phyloP scores from a whole-genome alignment of 768 basidiomycete species.

The Kwoniella mangroviensis region DNA sequence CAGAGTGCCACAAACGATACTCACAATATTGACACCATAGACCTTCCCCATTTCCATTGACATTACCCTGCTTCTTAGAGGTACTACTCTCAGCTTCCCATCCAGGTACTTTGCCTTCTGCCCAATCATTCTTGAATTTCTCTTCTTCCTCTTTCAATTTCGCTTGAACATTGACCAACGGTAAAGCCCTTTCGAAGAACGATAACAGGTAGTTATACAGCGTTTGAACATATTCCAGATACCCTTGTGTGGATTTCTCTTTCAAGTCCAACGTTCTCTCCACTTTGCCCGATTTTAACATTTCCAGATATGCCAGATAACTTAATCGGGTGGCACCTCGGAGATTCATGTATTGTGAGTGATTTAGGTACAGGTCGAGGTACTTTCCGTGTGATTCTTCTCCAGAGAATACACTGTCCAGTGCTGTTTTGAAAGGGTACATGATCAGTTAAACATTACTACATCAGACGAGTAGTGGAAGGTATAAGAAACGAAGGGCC shows the following conservation, averaged over 20 bases:
- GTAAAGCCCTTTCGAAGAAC: conserved; percentile 82
- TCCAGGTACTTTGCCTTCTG: conserved; percentile 70
- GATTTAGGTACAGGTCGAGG: conserved; percentile 86
- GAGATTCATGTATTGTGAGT: conserved; percentile 86
- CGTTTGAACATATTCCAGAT: conserved; percentile 75
- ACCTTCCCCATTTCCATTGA: conserved; percentile 61
- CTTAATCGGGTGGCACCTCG: conserved; percentile 74
- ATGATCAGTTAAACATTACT: background rate
- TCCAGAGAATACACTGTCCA: conserved; percentile 78
- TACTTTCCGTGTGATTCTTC: conserved; percentile 96
- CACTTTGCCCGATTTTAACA: conserved; percentile 71
- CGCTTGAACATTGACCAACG: conserved; percentile 74
- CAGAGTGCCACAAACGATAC: conserved; percentile 52
- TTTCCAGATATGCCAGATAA: conserved; percentile 91
- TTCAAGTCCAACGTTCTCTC: conserved; percentile 55
- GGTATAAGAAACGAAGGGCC: too few relatives aligned
- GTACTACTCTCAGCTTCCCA: conserved; percentile 67
- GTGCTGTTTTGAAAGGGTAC: conserved; percentile 32
- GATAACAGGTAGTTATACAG: conserved; percentile 83
- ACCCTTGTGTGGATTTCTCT: conserved; percentile 51
- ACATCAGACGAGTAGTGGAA: too few relatives aligned
- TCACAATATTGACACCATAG: conserved; percentile 95
- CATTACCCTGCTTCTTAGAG: conserved; percentile 58
- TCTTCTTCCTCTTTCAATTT: conserved; percentile 68
- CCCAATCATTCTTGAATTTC: conserved; percentile 82